Evolutionary conservation across 106 monocot species (phyloP).

Genomic region (Gastrodia elata): DNA sequence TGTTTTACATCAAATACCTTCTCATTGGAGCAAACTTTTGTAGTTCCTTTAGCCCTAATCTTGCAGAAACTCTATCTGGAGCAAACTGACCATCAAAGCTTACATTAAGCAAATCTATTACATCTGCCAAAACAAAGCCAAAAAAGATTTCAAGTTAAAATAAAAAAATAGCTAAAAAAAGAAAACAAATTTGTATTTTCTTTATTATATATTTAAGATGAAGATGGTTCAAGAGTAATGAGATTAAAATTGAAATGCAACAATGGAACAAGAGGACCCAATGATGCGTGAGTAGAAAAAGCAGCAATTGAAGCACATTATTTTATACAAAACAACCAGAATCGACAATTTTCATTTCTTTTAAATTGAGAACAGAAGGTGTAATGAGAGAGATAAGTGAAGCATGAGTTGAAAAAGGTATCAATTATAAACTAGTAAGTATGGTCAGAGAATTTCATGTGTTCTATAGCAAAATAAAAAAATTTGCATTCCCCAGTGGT

Average conservation of each 20-base stretch:
- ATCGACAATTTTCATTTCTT: not conserved
- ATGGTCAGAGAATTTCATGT: not conserved
- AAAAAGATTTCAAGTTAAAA: not conserved
- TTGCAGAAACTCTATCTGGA: slow-evolving; percentile 89
- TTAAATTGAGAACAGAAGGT: not conserved
- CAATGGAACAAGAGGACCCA: not conserved
- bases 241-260: not conserved
- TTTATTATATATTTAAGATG: not conserved
- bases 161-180: not conserved
- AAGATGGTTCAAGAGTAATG: not conserved
- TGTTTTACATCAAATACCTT: slow-evolving; percentile 34
- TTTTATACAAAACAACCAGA: not conserved
- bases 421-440: not conserved
- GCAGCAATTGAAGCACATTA: not conserved
- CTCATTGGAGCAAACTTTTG: slow-evolving; percentile 70
- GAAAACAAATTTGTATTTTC: not conserved
- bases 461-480: not conserved
- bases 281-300: not conserved
- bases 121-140: slow-evolving; percentile 34
- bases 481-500: too few relatives aligned
- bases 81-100: slow-evolving; percentile 91
- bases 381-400: not conserved
- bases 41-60: slow-evolving; percentile 65
- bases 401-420: not conserved
- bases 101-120: slow-evolving; percentile 88